Base-by-base conservation (phyloP, 805 yeast genomes). In the Henningerozyma blattae region DNA sequence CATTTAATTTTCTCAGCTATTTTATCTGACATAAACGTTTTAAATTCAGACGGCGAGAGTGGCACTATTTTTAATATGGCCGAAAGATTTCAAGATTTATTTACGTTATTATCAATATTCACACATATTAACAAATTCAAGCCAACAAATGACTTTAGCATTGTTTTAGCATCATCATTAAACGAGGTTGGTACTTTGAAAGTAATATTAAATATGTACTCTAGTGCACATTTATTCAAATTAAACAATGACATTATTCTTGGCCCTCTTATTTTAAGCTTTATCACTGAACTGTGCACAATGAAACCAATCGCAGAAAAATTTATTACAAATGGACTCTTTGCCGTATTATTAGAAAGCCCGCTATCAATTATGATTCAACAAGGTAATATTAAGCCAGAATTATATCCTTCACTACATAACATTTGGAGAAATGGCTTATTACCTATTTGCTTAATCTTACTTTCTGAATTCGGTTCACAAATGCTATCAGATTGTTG, bases 371-470 rank as follows among this genome's bases (percentile, higher is more conserved):
- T 65, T 18, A 64, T 65, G 2, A 72, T 87, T 27, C 84, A 78
- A 48, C 61, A 66, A 4, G 94, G 94, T 0, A 68, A 68, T 6
- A 56, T 83, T 3, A 60, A 65, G 12, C 68, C 81, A 2, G 65
- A 64, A 26, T 47, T 57, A 1, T 54, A 71, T 3, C 68, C 82
- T 0, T 68, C 70, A 31, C 56, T 81, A 38, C 89, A 86, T 52
- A 67, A 70, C 34, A 61, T 82, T n/a, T 87, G 96, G 96, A 69
- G 75, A n/a, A 75, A 77, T 46, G 94, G 95, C 1, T 57, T 87
- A 14, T 61, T 87, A 20, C 76, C 91, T 0, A 70, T 83, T 4
- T 59, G 80, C 15, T 58, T 83, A 32, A 61, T 71, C 1, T 55
- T 83, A 13, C 49, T 84, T 27, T 65, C 75, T 18, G 69, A 67